Conservation (phyloP, 148 eudicot species). For the Diospyros lotus region DNA sequence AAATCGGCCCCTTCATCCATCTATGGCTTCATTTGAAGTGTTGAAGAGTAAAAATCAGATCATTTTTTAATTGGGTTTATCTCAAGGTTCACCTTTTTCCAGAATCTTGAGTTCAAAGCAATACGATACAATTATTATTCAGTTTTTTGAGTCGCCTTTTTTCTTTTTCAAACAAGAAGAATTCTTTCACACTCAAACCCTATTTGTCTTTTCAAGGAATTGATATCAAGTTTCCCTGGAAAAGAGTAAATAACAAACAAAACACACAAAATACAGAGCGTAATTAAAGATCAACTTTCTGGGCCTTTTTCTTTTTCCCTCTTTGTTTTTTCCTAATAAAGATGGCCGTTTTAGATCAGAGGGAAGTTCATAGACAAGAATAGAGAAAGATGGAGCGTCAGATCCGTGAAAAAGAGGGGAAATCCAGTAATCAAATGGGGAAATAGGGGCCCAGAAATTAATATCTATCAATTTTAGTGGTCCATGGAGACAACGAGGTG, state of each 20-base stretch:
- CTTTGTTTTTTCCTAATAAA: background rate
- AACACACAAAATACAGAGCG: background rate
- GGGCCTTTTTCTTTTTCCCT: too few relatives aligned
- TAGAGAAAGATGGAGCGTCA: slow-evolving; percentile 6
- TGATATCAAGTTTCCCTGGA: background rate
- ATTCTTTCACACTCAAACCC: background rate
- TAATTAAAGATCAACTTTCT: too few relatives aligned
- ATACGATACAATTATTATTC: too few relatives aligned
- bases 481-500: background rate
- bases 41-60: too few relatives aligned
- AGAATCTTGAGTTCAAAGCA: too few relatives aligned
- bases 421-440: background rate
- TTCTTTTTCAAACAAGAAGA: too few relatives aligned
- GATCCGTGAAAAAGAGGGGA: slow-evolving; percentile 1
- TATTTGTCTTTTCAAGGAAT: background rate
- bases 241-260: background rate
- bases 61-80: too few relatives aligned
- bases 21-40: background rate
- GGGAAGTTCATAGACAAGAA: slow-evolving; percentile 2
- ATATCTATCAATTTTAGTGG: background rate
- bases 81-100: too few relatives aligned
- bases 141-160: too few relatives aligned
- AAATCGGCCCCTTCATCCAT: slow-evolving; percentile 44
- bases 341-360: background rate
- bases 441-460: slow-evolving; percentile 2